Evolutionary conservation across 306 rosid species (phyloP).

Genomic region (Rosa chinensis): DNA sequence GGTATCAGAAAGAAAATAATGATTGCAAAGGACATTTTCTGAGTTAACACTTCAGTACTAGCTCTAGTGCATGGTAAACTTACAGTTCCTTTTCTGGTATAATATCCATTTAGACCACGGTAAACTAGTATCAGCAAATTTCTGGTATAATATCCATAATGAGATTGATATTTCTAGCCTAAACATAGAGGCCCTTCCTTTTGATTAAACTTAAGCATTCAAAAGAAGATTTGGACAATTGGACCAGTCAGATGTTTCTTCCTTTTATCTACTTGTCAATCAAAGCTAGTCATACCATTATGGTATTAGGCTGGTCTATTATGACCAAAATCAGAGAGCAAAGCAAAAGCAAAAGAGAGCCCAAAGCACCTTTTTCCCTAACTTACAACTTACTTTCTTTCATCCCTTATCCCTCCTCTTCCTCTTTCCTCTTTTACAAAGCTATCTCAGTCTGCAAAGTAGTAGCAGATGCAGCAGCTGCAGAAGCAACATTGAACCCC

Average conservation of each 20-base stretch:
- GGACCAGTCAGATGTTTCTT: neutral
- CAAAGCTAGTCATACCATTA: conserved; percentile 30
- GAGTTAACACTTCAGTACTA: no score
- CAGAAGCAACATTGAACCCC: no score
- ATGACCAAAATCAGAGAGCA: conserved; percentile 32
- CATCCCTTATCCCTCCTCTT: neutral
- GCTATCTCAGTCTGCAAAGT: conserved; percentile 48
- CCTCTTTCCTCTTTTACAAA: conserved; percentile 26
- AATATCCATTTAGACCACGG: no score
- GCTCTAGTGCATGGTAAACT: no score
- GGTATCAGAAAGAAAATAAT: no score
- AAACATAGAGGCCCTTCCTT: neutral
- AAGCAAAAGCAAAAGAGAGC: conserved; percentile 14
- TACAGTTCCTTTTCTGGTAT: no score
- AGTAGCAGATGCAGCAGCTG: no score
- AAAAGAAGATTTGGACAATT: neutral
- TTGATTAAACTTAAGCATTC: neutral
- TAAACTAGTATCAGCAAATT: no score
- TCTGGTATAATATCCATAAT: no score
- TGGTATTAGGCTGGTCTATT: conserved; percentile 32
- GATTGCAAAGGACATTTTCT: no score
- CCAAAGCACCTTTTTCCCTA: no score
- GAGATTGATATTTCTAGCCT: neutral
- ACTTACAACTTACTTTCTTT: conserved; percentile 10
- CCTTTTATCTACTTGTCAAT: conserved; percentile 26